Evolutionary conservation across 202 grass and related monocot genomes (phyloP).

Genomic region (Musa balbisiana): DNA sequence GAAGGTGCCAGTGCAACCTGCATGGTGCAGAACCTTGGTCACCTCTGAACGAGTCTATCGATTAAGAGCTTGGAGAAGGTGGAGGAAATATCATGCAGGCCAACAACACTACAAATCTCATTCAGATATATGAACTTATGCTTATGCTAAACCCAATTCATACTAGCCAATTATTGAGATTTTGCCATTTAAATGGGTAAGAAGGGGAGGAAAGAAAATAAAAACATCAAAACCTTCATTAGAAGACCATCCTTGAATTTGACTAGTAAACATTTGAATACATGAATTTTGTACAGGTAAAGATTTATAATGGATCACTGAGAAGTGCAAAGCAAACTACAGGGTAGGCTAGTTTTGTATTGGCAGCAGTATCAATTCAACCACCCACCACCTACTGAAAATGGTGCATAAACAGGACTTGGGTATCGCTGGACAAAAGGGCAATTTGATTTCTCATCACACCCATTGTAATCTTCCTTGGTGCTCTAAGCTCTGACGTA

Average conservation of each 20-base stretch:
- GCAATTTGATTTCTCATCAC: slow-evolving; percentile 14
- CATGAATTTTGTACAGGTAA: neutral
- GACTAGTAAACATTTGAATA: neutral
- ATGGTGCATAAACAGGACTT: neutral
- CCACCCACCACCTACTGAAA: neutral
- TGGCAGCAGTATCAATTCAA: neutral
- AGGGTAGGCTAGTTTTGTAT: neutral
- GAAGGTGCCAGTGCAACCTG: too few species aligned
- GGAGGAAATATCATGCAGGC: too few species aligned
- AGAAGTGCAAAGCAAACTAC: neutral
- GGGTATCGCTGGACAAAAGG: neutral
- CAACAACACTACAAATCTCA: too few species aligned
- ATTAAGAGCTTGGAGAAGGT: too few species aligned
- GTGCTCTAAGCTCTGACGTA: slow-evolving; percentile 53
- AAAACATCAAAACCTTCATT: neutral
- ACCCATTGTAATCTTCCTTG: slow-evolving; percentile 53
- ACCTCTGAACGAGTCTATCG: too few species aligned
- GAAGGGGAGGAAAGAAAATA: neutral
- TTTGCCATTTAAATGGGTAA: too few species aligned
- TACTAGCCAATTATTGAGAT: too few species aligned
- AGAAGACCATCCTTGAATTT: neutral
- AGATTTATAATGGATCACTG: neutral
- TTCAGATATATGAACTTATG: too few species aligned
- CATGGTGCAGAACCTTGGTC: too few species aligned
- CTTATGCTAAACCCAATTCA: too few species aligned